Evolutionary conservation across 1,139 yeast genomes (phyloP), one percentile per base, ranked within the genome.

Genomic region (Pichia sp.): DNA sequence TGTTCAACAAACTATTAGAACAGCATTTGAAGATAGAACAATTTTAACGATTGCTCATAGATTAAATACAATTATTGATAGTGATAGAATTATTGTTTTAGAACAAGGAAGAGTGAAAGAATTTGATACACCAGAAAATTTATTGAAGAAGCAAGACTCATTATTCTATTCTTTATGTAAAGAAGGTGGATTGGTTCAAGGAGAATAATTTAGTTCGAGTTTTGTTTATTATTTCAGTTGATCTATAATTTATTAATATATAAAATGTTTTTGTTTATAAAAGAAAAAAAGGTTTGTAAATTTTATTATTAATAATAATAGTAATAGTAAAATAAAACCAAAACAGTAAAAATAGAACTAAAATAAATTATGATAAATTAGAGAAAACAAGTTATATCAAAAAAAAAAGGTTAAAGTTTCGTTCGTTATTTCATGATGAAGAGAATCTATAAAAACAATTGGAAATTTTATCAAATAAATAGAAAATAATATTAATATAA

Each of bases 31-130:
- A 56, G 87, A 89, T 53, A 78, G 95, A 62, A 90, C 97, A 0
- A 89, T 92, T 59, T 70, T 92, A 56, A 90, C 97, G 3, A 90
- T 92, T 68, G 97, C 97, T 2, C 97, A 92, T 65, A 77, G 98
- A 64, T 72, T 92, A 54, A 89, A 90, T 62, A 92, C 97, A 1
- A 89, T 92, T 55, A 75, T 90, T 74, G 97, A 90, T 59, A 82
- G 92, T 52, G 97, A 92, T 63, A 72, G 82, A 53, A 89, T 92
- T 43, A 77, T 90, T 50, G 97, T 92, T 2, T 71, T 92, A 56
- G 95, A 87, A 53, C 77, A 78, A 49, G 98, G 97, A 47, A 71
- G 75, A 59, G 86, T 92, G 34, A 84, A 83, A 7, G 98, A 92
- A 63, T 87, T 87, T 62, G 97, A 87, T 57, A 65, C 85, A 0